Evolutionary conservation across 768 basidiomycete species (phyloP).

Genomic region (Nidula microcarpa): DNA sequence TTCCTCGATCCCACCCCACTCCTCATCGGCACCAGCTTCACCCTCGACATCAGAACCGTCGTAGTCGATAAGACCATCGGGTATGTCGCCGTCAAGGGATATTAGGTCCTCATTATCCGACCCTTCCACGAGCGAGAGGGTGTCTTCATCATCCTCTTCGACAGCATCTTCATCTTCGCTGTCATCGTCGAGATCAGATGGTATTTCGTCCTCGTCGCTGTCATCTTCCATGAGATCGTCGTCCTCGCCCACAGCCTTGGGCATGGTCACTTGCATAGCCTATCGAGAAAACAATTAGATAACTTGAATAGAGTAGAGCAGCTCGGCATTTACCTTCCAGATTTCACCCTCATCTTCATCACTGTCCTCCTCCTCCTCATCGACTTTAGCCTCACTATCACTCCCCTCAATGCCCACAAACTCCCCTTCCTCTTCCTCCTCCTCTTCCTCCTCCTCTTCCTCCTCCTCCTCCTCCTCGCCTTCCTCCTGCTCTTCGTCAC

Average conservation of each 20-base stretch:
- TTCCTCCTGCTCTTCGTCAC: constrained; percentile 33
- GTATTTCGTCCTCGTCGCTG: constrained; percentile 25
- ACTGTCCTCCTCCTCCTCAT: constrained; percentile 36
- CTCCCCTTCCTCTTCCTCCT: constrained; percentile 31
- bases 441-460: constrained; percentile 29
- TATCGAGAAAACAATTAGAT: constrained; percentile 21
- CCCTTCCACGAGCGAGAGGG: constrained; percentile 54
- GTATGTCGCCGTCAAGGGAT: constrained; percentile 50
- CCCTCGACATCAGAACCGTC: constrained; percentile 50
- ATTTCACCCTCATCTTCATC: constrained; percentile 52
- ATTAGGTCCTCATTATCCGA: constrained; percentile 75
- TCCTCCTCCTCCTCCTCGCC: constrained; percentile 36
- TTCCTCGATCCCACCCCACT: constrained; percentile 51
- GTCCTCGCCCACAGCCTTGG: constrained; percentile 49
- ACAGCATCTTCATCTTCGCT: constrained; percentile 24
- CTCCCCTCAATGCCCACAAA: constrained; percentile 31
- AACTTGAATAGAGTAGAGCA: background rate
- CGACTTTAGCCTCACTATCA: constrained; percentile 33
- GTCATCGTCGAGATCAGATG: constrained; percentile 15
- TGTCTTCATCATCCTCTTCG: constrained; percentile 37
- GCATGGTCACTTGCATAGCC: constrained; percentile 91
- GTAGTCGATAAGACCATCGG: constrained; percentile 56
- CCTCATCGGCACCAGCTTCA: constrained; percentile 34
- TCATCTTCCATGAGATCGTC: constrained; percentile 37
- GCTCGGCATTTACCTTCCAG: constrained; percentile 69